Evolutionary conservation across 2,329 filamentous ascomycete species (phyloP), one percentile per base, ranked within the genome.

Genomic region (Talaromyces sp.): DNA sequence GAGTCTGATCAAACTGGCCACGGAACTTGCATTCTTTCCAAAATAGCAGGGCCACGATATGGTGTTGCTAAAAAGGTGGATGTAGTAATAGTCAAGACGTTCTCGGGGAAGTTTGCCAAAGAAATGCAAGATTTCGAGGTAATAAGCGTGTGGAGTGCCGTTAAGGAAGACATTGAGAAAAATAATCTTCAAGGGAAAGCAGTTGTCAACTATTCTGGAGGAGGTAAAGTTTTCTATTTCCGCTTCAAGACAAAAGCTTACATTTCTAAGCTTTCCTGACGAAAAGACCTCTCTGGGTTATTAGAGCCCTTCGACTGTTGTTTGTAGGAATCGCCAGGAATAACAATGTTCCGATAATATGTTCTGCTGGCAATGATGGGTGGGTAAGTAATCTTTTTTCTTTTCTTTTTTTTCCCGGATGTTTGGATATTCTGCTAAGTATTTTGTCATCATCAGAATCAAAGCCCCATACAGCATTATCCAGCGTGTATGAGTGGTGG

Each of bases 1-100:
- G 28, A 42, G 34, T 16, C 31, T 28, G 55, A 57, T 36, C 2
- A 36, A 14, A n/a, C n/a, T 10, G 34, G 27, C 14, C 55, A 57
- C 36, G 55, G 55, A 40, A n/a, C 55, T 28, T 57, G 55, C 34
- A 5, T 40, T 16, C 31, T 57, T 34, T 57, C 55, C 12, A 57
- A 57, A 42, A 33, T 57, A 28, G 55, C 55, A 34, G 55, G 55
- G n/a, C 55, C 55, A 18, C 16, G 4, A 16, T 57, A 18, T 57
- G 55, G 55, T 28, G 55, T 57, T 31, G 55, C 55, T 28, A 57
- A 57, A 14, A 57, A 57, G 9, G 55, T 42, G 16, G 36, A 57
- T 33, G 36, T 57, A 10, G 55, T 57, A 18, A 36, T 57, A 18
- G 55, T 57, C 36, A 57, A 57, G 55, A 12, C 18, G 28, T 18